phyloP scores from a whole-genome alignment of 106 monocot genomes.

The Phalaenopsis aphrodite region DNA sequence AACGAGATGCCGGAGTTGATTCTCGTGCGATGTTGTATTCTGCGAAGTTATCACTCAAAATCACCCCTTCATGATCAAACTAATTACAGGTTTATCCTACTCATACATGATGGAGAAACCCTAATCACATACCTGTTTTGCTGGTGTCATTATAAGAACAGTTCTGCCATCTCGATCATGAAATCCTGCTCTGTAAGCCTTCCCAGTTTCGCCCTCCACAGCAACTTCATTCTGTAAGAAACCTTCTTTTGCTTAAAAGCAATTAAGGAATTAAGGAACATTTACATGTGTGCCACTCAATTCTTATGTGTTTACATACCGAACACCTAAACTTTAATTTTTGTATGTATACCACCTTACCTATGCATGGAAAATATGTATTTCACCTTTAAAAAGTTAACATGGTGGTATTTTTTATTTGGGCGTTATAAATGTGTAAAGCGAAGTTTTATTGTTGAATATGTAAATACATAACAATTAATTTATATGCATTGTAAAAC shows the following conservation, averaged over 20 bases:
- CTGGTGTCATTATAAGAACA: constrained; percentile 31
- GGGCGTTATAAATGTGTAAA: no score
- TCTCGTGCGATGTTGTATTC: constrained; percentile 7
- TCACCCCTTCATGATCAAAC: background rate
- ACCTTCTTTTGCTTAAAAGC: background rate
- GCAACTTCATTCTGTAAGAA: constrained; percentile 28
- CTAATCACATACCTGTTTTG: constrained; percentile 22
- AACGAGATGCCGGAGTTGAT: constrained; percentile 16
- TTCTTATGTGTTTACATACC: no score
- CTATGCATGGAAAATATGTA: no score
- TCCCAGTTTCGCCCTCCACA: constrained; percentile 35
- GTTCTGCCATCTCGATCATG: constrained; percentile 28
- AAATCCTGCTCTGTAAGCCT: constrained; percentile 32
- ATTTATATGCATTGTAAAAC: background rate
- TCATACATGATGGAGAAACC: background rate
- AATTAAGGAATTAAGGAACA: no score
- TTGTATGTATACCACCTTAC: no score
- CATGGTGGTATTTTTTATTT: no score
- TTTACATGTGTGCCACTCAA: no score
- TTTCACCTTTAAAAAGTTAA: no score
- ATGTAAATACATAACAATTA: no score
- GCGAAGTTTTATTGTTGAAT: no score
- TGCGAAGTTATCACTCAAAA: constrained; percentile 2
- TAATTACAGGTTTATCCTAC: background rate
- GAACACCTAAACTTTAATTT: no score